Conservation (phyloP, 306 rosid genomes). For the Lotus japonicus region DNA sequence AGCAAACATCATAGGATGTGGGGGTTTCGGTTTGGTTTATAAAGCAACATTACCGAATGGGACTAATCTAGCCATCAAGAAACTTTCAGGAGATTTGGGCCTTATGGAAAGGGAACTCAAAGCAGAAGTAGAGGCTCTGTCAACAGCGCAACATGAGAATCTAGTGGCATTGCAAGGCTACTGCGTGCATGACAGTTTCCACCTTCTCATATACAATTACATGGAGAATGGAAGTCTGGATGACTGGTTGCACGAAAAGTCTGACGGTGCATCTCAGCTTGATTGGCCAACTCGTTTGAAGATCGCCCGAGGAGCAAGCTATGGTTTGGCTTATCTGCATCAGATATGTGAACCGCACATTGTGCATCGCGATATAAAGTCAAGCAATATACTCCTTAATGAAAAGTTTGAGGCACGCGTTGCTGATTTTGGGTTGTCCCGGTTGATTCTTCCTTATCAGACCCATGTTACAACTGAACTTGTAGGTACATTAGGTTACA, state of each 20-base stretch:
- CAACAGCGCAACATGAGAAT: slow-evolving; percentile 86
- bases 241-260: slow-evolving; percentile 84
- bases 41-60: slow-evolving; percentile 76
- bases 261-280: slow-evolving; percentile 60
- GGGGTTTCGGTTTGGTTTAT: slow-evolving; percentile 94
- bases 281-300: slow-evolving; percentile 69
- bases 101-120: slow-evolving; percentile 90
- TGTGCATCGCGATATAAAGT: slow-evolving; percentile 85
- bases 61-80: slow-evolving; percentile 72
- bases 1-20: slow-evolving; percentile 88
- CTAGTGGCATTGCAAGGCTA: slow-evolving; percentile 88
- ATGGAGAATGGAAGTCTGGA: slow-evolving; percentile 94
- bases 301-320: slow-evolving; percentile 54
- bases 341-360: slow-evolving; percentile 81
- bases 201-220: slow-evolving; percentile 65
- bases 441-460: slow-evolving; percentile 72
- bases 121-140: slow-evolving; percentile 91
- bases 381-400: slow-evolving; percentile 82
- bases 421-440: slow-evolving; percentile 79
- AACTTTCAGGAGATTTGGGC: slow-evolving; percentile 90
- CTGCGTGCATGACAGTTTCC: slow-evolving; percentile 62
- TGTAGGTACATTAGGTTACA: slow-evolving; percentile 87
- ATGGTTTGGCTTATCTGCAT: slow-evolving; percentile 80
- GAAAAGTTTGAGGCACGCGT: slow-evolving; percentile 74
- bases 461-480: slow-evolving; percentile 94